Base-by-base conservation (phyloP, 2,329 filamentous ascomycete genomes). In the Elsinoe australis region DNA sequence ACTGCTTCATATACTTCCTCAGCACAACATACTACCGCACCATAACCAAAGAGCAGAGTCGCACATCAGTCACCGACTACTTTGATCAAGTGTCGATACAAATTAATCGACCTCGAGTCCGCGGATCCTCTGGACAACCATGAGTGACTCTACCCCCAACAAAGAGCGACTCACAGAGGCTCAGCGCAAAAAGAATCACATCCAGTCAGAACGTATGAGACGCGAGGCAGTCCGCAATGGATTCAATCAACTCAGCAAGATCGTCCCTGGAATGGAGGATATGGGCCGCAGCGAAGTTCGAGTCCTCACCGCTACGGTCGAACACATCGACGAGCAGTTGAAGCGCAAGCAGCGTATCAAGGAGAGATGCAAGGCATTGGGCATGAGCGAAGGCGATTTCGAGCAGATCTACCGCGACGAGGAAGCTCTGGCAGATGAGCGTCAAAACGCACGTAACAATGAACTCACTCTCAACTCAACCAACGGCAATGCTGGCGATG, bases 271-370 rank as follows among this genome's bases (percentile, higher is more conserved):
- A 0, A 73, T 94, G 47, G 78, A 86, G 58, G 88, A 88, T 1
- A 84, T 89, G 59, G 88, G 85, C 1, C 80, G 87, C 36, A 92
- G 86, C 54, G 88, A 95, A 64, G 86, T 85, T 21, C 73, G 87
- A 14, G 87, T 95, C n/a, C 72, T 95, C 17, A 79, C 81, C 53
- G 65, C 64, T 18, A 71, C 70, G 1, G 65, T 73, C 48, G 62
- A 65, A 36, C 65, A 63, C 56, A 66, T 72, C 59, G 57, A 62
- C 48, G 61, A 68, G 44, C 59, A 70, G 61, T 62, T 71, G 22
- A 54, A 52, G 55, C 49, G 58, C 62, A 58, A 66, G 45, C 61
- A 63, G 14, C 17, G 31, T 21, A 36, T 48, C 21, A 56, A 61
- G 19, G 63, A 65, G 26, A 62, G 59, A 42, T 60, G 58, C 21